Conservation (phyloP, 371 early-diverging fungal genomes). For the Saksenaea oblongispora region DNA sequence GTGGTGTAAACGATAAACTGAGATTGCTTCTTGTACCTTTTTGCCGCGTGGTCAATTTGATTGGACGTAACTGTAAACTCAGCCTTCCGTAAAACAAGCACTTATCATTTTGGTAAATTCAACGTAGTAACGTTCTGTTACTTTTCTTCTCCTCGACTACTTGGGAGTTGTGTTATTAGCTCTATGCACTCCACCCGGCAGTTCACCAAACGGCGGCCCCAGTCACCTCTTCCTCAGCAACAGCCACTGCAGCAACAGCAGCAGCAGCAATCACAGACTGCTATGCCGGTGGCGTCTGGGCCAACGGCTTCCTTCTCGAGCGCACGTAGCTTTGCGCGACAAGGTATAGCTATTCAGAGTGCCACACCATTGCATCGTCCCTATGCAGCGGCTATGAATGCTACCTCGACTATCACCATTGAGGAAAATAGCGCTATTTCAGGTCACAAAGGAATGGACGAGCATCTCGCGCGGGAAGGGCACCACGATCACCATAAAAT, state of each 20-base stretch:
- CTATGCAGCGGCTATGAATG: not conserved
- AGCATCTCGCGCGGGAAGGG: not conserved
- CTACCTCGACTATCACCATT: not conserved
- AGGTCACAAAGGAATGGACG: not conserved
- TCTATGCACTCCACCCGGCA: constrained; percentile 24
- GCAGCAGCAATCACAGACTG: constrained; percentile 4
- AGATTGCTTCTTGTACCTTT: too few relatives aligned
- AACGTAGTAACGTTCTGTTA: not conserved
- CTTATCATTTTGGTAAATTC: too few relatives aligned
- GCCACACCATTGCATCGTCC: not conserved
- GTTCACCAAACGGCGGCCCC: constrained; percentile 23
- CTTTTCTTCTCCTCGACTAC: not conserved
- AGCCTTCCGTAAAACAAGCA: too few relatives aligned
- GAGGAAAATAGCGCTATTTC: not conserved
- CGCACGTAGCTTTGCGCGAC: constrained; percentile 2
- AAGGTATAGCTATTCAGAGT: not conserved
- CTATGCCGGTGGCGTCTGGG: constrained; percentile 1
- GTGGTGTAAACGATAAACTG: too few relatives aligned
- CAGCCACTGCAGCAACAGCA: not conserved
- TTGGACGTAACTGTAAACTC: too few relatives aligned
- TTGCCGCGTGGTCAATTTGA: too few relatives aligned
- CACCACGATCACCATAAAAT: not conserved
- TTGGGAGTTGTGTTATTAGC: not conserved
- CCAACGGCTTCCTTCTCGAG: constrained; percentile 9
- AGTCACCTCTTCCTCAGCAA: constrained; percentile 13